Base-by-base conservation (phyloP, 257 asterid species). In the Linaria vulgaris region DNA sequence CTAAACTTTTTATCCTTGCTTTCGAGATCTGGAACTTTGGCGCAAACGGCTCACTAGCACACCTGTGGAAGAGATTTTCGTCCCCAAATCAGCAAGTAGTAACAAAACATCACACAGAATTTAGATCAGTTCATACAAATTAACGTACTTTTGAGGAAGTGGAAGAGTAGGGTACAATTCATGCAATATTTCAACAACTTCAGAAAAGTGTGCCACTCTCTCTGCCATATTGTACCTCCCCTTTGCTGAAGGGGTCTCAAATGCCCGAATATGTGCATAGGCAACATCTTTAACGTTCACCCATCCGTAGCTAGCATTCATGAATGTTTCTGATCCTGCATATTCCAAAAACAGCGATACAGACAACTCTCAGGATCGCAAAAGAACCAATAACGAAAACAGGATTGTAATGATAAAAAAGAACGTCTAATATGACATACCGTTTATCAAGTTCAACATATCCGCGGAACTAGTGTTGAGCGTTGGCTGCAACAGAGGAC, bases 231-330 rank as follows among this genome's bases (percentile, higher is more conserved):
- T 71, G 70, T 83, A 86, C 70, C 95, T 78, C 48, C 95, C 95
- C 30, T 62, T 76, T 12, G 95, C 95, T 7, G 78, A 74, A 19
- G 81, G 79, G 39, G 74, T 84, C 76, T 83, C 88, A 46, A 79
- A 78, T 23, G 85, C 95, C 2, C 79, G 78, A 34, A 86, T 59
- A 62, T 86, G 91, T 12, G 91, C 91, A 47, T 60, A 58, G 4
- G 88, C 91, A 17, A 81, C 86, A 66, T 86, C 95, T 76, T 76
- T 81, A 12, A 86, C 95, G 34, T 83, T 77, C 12, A 82, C 83
- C 82, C 80, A 76, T 12, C 80, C 78, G 56, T 68, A 68, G 6
- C 70, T 50, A 14, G 71, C 60, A 54, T 79, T 79, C 57, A 72
- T 75, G 68, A 60, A 87, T 53, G 89, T 78, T 30, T 80, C 82